Conservation (phyloP, 192 early-diverging fungal genomes). For the Diversispora epigaea region DNA sequence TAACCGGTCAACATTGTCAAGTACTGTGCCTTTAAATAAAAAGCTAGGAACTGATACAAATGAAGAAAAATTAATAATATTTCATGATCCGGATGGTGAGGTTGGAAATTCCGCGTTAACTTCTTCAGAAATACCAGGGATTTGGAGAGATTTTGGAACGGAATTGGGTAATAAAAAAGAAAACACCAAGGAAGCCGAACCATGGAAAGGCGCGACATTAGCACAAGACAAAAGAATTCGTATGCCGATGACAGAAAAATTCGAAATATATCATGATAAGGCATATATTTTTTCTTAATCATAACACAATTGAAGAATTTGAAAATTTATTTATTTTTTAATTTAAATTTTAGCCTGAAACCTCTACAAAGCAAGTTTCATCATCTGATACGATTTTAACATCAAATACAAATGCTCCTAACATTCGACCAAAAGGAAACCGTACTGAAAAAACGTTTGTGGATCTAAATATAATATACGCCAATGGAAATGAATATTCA, state of each 20-base stretch:
- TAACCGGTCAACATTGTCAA: background rate
- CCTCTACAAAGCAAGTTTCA: no score
- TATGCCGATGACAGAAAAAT: conserved; percentile 5
- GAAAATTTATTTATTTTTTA: no score
- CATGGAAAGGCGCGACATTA: conserved; percentile 63
- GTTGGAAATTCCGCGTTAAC: conserved; percentile 7
- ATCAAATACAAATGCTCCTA: no score
- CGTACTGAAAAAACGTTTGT: conserved; percentile 1
- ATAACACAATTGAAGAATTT: background rate
- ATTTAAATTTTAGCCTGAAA: no score
- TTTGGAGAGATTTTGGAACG: conserved; percentile 65
- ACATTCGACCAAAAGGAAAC: background rate
- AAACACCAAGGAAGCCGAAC: conserved; percentile 58
- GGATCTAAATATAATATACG: conserved; percentile 16
- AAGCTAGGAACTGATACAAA: background rate
- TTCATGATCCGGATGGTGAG: conserved; percentile 28
- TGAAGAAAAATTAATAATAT: conserved; percentile 33
- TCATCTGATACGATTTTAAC: no score
- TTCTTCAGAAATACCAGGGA: background rate
- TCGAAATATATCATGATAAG: conserved; percentile 40
- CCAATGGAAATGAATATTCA: conserved; percentile 15
- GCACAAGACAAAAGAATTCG: background rate
- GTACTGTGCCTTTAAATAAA: no score
- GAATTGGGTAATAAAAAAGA: conserved; percentile 65
- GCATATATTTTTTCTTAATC: background rate